A percentile compares a stretch with the other conserved stretches of the same genome.
These are phyloP conservation scores for Metschnikowia peoriensis DNA, from an alignment of 805 yeast species.

Conservation along the genomic window DNA sequence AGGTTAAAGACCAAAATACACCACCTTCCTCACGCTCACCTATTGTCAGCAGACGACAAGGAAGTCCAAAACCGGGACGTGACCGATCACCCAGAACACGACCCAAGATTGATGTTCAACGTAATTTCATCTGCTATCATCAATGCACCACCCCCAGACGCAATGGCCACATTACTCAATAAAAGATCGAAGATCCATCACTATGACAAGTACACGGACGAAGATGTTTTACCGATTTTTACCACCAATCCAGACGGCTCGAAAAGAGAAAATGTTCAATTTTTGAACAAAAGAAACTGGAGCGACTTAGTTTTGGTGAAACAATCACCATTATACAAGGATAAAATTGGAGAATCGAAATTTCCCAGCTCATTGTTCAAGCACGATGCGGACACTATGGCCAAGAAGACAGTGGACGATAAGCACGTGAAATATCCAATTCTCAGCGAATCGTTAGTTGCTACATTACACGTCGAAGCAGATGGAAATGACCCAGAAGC, in stretches of 20 bases:
- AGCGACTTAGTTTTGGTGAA: slow-evolving; percentile 59
- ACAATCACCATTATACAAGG: slow-evolving; percentile 28
- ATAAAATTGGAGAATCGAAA: slow-evolving; percentile 21
- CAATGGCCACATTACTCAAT: slow-evolving; percentile 73
- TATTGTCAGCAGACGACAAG: slow-evolving; percentile 28
- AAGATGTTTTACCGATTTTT: slow-evolving; percentile 79
- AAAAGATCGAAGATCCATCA: slow-evolving; percentile 68
- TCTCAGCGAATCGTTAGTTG: slow-evolving; percentile 55
- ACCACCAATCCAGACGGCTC: slow-evolving; percentile 54
- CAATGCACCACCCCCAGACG: slow-evolving; percentile 90
- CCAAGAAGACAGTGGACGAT: slow-evolving; percentile 17
- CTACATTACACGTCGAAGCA: slow-evolving; percentile 72
- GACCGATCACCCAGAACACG: slow-evolving; percentile 55
- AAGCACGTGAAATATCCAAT: slow-evolving; percentile 52
- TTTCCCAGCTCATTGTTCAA: slow-evolving; percentile 44
- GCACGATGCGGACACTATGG: slow-evolving; percentile 11
- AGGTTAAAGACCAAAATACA: slow-evolving; percentile 61
- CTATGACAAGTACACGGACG: slow-evolving; percentile 63
- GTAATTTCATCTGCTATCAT: slow-evolving; percentile 87
- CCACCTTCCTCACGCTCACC: slow-evolving; percentile 38
- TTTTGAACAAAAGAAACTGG: slow-evolving; percentile 71
- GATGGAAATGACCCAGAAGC: slow-evolving; percentile 49
- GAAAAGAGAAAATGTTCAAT: slow-evolving; percentile 46
- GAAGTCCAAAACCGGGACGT: slow-evolving; percentile 40
- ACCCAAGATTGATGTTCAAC: slow-evolving; percentile 76